Conservation (phyloP, 768 basidiomycete genomes). For the Crepidotus variabilis region DNA sequence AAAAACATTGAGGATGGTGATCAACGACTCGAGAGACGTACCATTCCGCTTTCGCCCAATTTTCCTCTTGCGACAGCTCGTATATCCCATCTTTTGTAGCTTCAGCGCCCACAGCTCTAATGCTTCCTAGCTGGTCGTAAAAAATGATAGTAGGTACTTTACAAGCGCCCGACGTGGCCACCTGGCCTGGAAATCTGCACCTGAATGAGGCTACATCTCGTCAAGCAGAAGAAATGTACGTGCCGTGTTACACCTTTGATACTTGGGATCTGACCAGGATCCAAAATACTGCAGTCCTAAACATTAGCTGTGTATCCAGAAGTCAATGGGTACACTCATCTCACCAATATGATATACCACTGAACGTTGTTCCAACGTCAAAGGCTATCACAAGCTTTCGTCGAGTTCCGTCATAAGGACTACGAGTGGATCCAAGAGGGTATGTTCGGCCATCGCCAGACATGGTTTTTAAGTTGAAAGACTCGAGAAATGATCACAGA, state of each 20-base stretch:
- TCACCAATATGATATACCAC: too few relatives aligned
- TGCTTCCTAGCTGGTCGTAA: slow-evolving; percentile 35
- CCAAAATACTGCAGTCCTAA: background rate
- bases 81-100: slow-evolving; percentile 34
- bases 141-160: slow-evolving; percentile 49
- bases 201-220: too few relatives aligned
- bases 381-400: too few relatives aligned
- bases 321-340: too few relatives aligned
- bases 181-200: slow-evolving; percentile 19
- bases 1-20: background rate
- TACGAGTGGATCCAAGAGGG: too few relatives aligned
- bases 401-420: too few relatives aligned
- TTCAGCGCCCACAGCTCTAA: slow-evolving; percentile 43
- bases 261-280: background rate
- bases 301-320: too few relatives aligned
- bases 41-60: slow-evolving; percentile 40
- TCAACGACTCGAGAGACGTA: too few relatives aligned
- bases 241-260: background rate
- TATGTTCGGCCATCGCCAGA: too few relatives aligned
- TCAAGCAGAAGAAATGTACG: background rate
- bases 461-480: too few relatives aligned
- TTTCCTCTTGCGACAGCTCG: slow-evolving; percentile 37
- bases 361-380: too few relatives aligned
- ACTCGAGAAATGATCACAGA: too few relatives aligned
- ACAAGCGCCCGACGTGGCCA: slow-evolving; percentile 26